These are phyloP conservation scores for Solanum rostratum DNA, from an alignment of 257 asterid genomes.

Conservation along the genomic window DNA sequence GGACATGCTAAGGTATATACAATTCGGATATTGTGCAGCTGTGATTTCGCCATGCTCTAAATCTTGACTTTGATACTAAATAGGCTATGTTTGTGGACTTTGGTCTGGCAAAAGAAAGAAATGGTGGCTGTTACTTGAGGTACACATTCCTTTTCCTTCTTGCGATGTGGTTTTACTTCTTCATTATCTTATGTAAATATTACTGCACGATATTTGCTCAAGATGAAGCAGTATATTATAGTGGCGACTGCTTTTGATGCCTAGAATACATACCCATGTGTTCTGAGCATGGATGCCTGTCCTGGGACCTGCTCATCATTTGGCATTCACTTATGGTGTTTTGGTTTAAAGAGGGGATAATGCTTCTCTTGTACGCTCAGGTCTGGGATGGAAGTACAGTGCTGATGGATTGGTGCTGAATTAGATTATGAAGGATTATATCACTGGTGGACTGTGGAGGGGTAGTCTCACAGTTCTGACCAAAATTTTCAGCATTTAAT, in stretches of 20 bases:
- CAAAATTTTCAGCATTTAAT: not conserved
- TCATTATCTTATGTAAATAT: not conserved
- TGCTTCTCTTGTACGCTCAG: not conserved
- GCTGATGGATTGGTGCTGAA: not conserved
- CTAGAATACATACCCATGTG: not conserved
- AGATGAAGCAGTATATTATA: not conserved
- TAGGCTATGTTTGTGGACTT: slow-evolving; percentile 99
- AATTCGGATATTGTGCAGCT: not conserved
- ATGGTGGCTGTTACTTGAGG: slow-evolving; percentile 94
- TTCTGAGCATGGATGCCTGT: not conserved
- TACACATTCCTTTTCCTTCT: slow-evolving; percentile 13
- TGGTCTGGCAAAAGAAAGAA: slow-evolving; percentile 92
- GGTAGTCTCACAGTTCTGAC: not conserved
- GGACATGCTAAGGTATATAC: slow-evolving; percentile 89
- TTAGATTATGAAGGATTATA: not conserved
- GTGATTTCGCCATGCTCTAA: not conserved
- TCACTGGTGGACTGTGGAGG: not conserved
- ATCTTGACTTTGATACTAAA: not conserved
- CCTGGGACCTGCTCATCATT: not conserved
- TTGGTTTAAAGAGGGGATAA: not conserved
- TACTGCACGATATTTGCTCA: not conserved
- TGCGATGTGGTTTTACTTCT: not conserved
- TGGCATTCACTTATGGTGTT: not conserved
- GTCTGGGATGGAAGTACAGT: not conserved
- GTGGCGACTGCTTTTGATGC: not conserved